phyloP scores from a whole-genome alignment of 495 filamentous ascomycete genomes.

The Aspergillus egyptiacus region DNA sequence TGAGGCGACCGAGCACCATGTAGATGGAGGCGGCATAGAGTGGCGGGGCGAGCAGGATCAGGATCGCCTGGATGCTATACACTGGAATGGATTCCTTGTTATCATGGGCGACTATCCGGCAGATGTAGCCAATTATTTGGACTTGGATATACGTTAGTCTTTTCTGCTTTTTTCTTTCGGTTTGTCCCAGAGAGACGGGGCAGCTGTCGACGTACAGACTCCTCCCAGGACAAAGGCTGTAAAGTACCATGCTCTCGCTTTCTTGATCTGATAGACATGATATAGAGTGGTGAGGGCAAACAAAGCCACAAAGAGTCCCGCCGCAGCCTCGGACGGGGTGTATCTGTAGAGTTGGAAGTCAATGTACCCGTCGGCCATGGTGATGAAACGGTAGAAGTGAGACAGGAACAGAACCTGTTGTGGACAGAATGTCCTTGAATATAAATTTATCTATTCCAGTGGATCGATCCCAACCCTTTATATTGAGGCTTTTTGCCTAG shows the following conservation, averaged over 20 bases:
- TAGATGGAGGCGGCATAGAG: constrained; percentile 32
- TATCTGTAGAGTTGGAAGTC: constrained; percentile 23
- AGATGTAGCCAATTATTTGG: constrained; percentile 55
- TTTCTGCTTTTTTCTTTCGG: too few relatives aligned
- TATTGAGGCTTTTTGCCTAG: too few relatives aligned
- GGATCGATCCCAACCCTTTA: neutral
- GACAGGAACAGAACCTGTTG: neutral
- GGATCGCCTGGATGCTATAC: constrained; percentile 32
- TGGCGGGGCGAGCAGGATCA: constrained; percentile 26
- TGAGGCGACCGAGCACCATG: constrained; percentile 24
- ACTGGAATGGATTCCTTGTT: constrained; percentile 28
- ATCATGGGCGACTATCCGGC: constrained; percentile 37
- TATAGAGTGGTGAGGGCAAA: constrained; percentile 35
- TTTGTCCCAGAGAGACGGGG: neutral
- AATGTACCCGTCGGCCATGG: neutral
- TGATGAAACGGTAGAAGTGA: neutral
- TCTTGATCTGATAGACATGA: constrained; percentile 46
- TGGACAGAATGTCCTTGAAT: too few relatives aligned
- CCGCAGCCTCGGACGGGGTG: constrained; percentile 44
- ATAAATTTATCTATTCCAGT: neutral
- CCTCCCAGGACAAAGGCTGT: constrained; percentile 53
- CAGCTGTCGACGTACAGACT: constrained; percentile 33
- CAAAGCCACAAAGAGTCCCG: constrained; percentile 44
- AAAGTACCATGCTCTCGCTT: constrained; percentile 53
- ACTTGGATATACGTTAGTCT: constrained; percentile 32